Evolutionary conservation across 2,329 filamentous ascomycete genomes (phyloP).

Genomic region (Aspergillus neotritici): DNA sequence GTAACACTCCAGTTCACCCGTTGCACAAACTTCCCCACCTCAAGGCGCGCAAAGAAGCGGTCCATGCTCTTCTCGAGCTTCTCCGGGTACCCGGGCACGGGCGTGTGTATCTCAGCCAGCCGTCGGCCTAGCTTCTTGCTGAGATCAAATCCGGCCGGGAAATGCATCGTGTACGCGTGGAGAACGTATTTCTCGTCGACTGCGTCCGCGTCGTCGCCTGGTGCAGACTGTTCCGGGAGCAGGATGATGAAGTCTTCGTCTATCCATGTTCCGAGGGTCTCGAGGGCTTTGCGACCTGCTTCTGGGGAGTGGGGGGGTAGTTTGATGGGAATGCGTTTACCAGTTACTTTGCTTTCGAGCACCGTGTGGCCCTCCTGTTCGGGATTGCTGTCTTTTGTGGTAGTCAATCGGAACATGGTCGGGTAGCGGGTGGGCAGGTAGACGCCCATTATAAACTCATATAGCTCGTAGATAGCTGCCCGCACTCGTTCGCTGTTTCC

Average conservation of each 20-base stretch:
- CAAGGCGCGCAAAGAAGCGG: slow-evolving; percentile 52
- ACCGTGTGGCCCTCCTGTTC: slow-evolving; percentile 13
- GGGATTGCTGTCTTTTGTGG: not conserved
- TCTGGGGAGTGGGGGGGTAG: slow-evolving; percentile 11
- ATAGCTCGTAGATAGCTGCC: slow-evolving; percentile 52
- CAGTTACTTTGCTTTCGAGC: slow-evolving; percentile 45
- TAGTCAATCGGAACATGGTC: slow-evolving; percentile 42
- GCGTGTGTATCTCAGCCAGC: slow-evolving; percentile 52
- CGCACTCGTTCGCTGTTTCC: slow-evolving; percentile 36
- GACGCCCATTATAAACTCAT: slow-evolving; percentile 48
- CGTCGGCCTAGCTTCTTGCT: slow-evolving; percentile 49
- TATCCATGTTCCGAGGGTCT: slow-evolving; percentile 47
- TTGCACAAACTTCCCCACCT: slow-evolving; percentile 51
- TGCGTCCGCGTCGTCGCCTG: slow-evolving; percentile 13
- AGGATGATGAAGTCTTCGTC: slow-evolving; percentile 59
- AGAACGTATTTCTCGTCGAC: slow-evolving; percentile 47
- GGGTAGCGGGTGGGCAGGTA: slow-evolving; percentile 57
- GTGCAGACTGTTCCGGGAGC: slow-evolving; percentile 37
- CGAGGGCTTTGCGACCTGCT: slow-evolving; percentile 29
- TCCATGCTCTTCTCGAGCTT: slow-evolving; percentile 59
- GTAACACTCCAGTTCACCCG: slow-evolving; percentile 49
- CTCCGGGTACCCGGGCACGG: slow-evolving; percentile 53
- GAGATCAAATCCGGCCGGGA: slow-evolving; percentile 55
- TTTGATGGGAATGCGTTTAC: slow-evolving; percentile 35
- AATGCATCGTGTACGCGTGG: slow-evolving; percentile 52